These are phyloP conservation scores for Hypomyces perniciosus DNA, from an alignment of 2,329 filamentous ascomycete species.

Conservation along the genomic window DNA sequence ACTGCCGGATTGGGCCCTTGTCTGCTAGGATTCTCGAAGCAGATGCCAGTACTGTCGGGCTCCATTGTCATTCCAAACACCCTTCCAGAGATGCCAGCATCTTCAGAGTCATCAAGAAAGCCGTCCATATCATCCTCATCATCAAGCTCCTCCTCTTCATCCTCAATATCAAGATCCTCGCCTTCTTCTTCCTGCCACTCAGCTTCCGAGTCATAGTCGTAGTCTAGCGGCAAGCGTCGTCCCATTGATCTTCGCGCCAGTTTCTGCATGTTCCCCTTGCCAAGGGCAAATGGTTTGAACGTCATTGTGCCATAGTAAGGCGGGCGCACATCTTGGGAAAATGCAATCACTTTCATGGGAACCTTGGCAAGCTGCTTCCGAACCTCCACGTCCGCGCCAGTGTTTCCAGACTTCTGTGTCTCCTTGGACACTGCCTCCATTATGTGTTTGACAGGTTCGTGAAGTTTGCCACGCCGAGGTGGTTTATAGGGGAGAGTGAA, in stretches of 20 bases:
- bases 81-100: constrained; percentile 49
- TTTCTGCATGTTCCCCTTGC: constrained; percentile 39
- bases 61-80: constrained; percentile 64
- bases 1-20: constrained; percentile 43
- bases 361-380: constrained; percentile 43
- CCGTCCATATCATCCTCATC: constrained; percentile 83
- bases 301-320: constrained; percentile 71
- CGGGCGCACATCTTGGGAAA: constrained; percentile 60
- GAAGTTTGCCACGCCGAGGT: constrained; percentile 39
- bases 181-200: constrained; percentile 77
- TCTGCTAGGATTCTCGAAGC: constrained; percentile 63
- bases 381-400: constrained; percentile 30
- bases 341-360: constrained; percentile 57
- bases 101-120: constrained; percentile 84
- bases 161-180: constrained; percentile 63
- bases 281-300: constrained; percentile 44
- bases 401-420: constrained; percentile 32
- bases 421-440: constrained; percentile 50
- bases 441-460: constrained; percentile 54
- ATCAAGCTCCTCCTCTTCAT: constrained; percentile 62
- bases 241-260: constrained; percentile 50
- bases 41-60: constrained; percentile 72
- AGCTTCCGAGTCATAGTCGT: constrained; percentile 80
- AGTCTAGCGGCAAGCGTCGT: constrained; percentile 59
- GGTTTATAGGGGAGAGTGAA: constrained; percentile 40